Evolutionary conservation across 2,329 filamentous ascomycete species (phyloP).

Genomic region (Colletotrichum sp.): DNA sequence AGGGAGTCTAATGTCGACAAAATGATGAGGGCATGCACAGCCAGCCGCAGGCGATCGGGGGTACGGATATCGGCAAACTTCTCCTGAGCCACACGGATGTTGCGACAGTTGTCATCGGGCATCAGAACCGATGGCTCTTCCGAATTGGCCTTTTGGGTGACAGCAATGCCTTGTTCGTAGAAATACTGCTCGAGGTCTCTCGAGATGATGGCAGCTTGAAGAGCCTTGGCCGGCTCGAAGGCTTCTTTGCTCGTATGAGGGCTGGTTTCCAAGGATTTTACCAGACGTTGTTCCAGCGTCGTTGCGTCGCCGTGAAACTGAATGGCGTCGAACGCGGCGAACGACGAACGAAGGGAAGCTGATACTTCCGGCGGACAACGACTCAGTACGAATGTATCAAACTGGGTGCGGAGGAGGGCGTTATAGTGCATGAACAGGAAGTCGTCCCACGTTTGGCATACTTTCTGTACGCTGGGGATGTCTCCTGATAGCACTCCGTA

Average conservation of each 20-base stretch:
- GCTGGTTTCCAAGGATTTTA: conserved; percentile 64
- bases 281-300: conserved; percentile 60
- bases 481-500: conserved; percentile 92
- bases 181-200: conserved; percentile 63
- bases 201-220: conserved; percentile 78
- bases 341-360: conserved; percentile 60
- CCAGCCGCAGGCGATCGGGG: conserved; percentile 69
- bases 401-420: conserved; percentile 79
- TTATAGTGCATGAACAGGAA: conserved; percentile 88
- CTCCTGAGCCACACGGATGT: conserved; percentile 40
- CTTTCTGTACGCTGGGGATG: conserved; percentile 74
- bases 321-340: conserved; percentile 68
- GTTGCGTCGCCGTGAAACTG: conserved; percentile 63
- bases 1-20: conserved; percentile 70
- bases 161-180: conserved; percentile 61
- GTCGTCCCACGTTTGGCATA: conserved; percentile 85
- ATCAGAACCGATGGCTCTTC: conserved; percentile 36
- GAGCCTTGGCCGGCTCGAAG: conserved; percentile 70
- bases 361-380: conserved; percentile 59
- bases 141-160: conserved; percentile 47
- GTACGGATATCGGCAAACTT: conserved; percentile 62
- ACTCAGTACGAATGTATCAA: conserved; percentile 71
- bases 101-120: conserved; percentile 16
- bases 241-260: conserved; percentile 63
- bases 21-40: conserved; percentile 70